A percentile compares a stretch with the other conserved stretches of the same genome.
These are phyloP conservation scores for Podaxis mareebaensis DNA, from an alignment of 768 basidiomycete species.

Conservation along the genomic window DNA sequence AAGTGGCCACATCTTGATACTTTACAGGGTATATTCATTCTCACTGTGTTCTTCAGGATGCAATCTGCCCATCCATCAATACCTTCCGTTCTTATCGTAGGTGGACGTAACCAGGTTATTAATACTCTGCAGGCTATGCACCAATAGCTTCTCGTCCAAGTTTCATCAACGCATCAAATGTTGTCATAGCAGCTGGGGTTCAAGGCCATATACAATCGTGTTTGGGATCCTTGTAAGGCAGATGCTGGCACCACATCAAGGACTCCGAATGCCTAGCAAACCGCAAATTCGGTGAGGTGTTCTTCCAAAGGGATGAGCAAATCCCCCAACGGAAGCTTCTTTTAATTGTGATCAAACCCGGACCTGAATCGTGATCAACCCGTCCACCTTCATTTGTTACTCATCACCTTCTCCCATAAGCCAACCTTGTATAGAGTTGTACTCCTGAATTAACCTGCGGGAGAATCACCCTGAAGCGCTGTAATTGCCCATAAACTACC, in stretches of 20 bases:
- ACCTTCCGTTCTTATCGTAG: conserved; percentile 16
- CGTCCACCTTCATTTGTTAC: conserved; percentile 4
- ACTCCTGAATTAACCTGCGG: conserved; percentile 17
- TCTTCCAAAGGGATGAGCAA: not conserved
- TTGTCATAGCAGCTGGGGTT: conserved; percentile 17
- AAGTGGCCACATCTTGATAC: not conserved
- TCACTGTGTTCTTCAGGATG: conserved; percentile 9
- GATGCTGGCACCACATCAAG: not conserved
- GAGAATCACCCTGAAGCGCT: not conserved
- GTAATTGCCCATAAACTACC: not conserved
- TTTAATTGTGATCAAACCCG: conserved; percentile 11
- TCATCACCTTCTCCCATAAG: conserved; percentile 13
- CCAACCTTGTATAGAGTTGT: conserved; percentile 11
- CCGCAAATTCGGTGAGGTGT: not conserved
- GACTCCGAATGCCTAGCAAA: not conserved
- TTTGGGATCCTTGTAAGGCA: not conserved
- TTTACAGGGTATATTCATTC: conserved; percentile 7
- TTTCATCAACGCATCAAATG: conserved; percentile 17
- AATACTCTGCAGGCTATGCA: conserved; percentile 15
- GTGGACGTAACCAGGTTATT: conserved; percentile 3
- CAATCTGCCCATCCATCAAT: conserved; percentile 12
- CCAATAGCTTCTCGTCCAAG: conserved; percentile 14
- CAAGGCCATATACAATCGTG: not conserved
- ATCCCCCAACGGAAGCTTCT: conserved; percentile 12
- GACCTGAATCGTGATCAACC: not conserved